Conservation (phyloP, 257 asterid species). For the Gynochthodes officinalis region DNA sequence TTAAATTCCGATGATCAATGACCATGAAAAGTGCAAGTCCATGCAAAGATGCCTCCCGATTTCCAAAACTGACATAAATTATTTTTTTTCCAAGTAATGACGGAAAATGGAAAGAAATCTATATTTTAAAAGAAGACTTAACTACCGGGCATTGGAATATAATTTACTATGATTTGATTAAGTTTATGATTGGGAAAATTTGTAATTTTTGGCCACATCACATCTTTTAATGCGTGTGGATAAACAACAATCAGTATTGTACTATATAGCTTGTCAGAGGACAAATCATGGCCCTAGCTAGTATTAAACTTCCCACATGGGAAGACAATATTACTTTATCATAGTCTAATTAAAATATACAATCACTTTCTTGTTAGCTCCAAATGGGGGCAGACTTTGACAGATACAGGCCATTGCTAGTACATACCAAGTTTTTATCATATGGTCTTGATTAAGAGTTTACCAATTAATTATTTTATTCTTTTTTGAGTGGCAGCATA, state of each 20-base stretch:
- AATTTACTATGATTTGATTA: background rate
- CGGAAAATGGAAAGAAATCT: too few relatives aligned
- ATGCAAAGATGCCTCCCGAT: background rate
- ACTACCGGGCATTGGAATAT: background rate
- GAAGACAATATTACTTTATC: background rate
- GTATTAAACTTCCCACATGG: constrained; percentile 1
- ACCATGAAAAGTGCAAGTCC: background rate
- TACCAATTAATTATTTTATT: too few relatives aligned
- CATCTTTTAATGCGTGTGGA: background rate
- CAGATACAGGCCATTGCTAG: background rate
- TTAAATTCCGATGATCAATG: background rate
- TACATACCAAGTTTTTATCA: background rate
- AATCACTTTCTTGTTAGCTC: background rate
- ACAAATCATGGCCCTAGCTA: constrained; percentile 5
- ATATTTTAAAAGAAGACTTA: background rate
- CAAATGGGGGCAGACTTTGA: background rate
- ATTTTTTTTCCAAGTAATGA: too few relatives aligned
- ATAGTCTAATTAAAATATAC: background rate
- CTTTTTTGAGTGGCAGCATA: too few relatives aligned
- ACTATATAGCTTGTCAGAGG: constrained; percentile 3
- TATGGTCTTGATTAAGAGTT: background rate
- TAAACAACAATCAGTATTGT: background rate
- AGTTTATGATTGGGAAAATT: background rate
- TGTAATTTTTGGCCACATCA: background rate
- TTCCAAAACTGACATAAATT: background rate